phyloP scores from a whole-genome alignment of 2,329 filamentous ascomycete species.

The Cladorrhinum sp. region DNA sequence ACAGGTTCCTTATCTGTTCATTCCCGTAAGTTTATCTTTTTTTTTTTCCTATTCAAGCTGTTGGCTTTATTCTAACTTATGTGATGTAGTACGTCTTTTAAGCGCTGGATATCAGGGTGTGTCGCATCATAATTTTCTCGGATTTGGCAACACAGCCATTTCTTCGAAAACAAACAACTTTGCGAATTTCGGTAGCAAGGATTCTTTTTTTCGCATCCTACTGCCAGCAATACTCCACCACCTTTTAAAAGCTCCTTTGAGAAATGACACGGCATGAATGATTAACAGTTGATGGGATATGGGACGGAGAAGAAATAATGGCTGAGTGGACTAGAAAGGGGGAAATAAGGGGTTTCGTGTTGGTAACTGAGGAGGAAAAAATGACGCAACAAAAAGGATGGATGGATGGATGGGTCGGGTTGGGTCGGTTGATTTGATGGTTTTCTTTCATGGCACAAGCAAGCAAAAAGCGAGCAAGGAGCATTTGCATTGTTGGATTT shows the following conservation, averaged over 20 bases:
- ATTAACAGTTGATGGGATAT: not conserved
- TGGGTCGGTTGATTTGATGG: not conserved
- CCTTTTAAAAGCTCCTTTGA: not conserved
- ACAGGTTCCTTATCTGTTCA: conserved; percentile 62
- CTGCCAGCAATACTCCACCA: too few relatives aligned
- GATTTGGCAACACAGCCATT: too few relatives aligned
- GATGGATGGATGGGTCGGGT: not conserved
- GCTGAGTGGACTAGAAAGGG: too few relatives aligned
- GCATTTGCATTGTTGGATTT: too few relatives aligned
- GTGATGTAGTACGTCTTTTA: conserved; percentile 2
- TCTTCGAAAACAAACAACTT: too few relatives aligned
- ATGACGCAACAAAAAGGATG: not conserved
- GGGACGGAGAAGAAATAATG: not conserved
- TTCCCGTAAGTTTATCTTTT: conserved; percentile 45
- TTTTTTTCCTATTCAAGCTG: too few relatives aligned
- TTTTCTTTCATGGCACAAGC: too few relatives aligned
- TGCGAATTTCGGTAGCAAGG: too few relatives aligned
- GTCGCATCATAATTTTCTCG: too few relatives aligned
- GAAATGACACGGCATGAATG: not conserved
- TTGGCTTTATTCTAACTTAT: not conserved
- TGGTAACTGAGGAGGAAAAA: not conserved
- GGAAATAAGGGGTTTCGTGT: not conserved
- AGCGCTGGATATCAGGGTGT: not conserved
- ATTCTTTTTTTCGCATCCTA: too few relatives aligned
- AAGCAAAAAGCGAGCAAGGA: too few relatives aligned